Evolutionary conservation across 2,329 filamentous ascomycete species (phyloP), one percentile per base, ranked within the genome.

Genomic region (Claviceps capensis): DNA sequence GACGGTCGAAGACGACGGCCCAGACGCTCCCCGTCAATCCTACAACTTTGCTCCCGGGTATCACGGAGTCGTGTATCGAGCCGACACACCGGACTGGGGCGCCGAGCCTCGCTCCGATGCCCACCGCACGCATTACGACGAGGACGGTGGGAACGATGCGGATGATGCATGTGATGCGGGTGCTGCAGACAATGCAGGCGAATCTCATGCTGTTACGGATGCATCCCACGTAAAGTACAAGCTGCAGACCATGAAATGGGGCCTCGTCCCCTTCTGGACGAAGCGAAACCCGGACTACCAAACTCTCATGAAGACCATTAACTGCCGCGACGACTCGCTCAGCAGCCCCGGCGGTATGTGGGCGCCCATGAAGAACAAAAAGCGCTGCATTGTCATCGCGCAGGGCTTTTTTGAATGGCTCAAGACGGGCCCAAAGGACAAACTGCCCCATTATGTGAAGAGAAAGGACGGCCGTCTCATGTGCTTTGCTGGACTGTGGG

Each of bases 391-490:
- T 22, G 81, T 97, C 9, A 64, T 95, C 5, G 89, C 87, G 9
- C 85, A 96, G 67, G 93, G 93, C 1, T 98, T 97, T 67, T 98
- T 88, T 62, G 93, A 98, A 67, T 97, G 93, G 93, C 72, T 94
- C 54, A 91, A 91, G 67, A 87, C 83, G 60, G 83, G 61, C 51
- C 74, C 61, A 6, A 90, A 86, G 59, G 85, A 93, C 51, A 94
- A 88, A 68, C 71, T 91, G 1, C 91, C 93, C 11, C 82, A 97
- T 66, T 96, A 82, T 61, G 78, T 88, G 22, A 90, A 83, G 67
- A 76, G 89, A 30, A 86, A 82, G 59, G 91, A 97, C 63, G 86
- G 86, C 0, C 78, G 82, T 59, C 69, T 96, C 60, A 87, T 95
- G 84, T 91, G 82, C 61, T 83, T 97, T 60, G 91, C 91, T 11